A percentile compares a stretch with the other conserved stretches of the same genome.
Evolutionary conservation across 352 stramenopile species (phyloP).

Genomic region (Pythium myriotylum): DNA sequence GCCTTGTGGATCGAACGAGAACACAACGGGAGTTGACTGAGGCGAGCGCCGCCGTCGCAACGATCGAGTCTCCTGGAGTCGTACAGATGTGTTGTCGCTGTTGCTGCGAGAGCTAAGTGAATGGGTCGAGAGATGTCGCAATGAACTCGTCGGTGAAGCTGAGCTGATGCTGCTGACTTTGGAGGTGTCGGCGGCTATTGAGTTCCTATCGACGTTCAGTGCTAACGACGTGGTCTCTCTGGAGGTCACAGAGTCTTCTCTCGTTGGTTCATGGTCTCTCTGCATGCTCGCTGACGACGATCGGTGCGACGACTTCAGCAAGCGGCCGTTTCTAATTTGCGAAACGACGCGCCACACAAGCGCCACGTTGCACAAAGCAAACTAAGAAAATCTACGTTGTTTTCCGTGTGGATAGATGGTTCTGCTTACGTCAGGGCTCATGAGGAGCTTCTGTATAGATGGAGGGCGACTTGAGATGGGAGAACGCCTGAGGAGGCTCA

Average conservation of each 20-base stretch:
- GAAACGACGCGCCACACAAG: constrained; percentile 20
- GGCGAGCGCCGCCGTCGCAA: background rate
- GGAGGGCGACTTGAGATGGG: background rate
- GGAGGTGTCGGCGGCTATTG: background rate
- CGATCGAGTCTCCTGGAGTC: background rate
- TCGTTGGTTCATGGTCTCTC: background rate
- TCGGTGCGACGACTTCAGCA: no score
- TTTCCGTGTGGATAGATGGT: background rate
- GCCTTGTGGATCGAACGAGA: constrained; percentile 16
- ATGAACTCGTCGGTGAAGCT: constrained; percentile 30
- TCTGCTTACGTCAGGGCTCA: background rate
- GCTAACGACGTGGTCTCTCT: background rate
- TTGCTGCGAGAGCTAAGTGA: constrained; percentile 21
- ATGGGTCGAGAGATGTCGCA: constrained; percentile 21
- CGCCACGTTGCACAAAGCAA: background rate
- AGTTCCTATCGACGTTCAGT: background rate
- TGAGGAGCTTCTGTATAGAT: background rate
- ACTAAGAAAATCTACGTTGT: background rate
- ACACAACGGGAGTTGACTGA: constrained; percentile 8
- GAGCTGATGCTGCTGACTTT: constrained; percentile 27
- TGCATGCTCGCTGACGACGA: constrained; percentile 1
- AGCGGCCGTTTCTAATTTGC: background rate
- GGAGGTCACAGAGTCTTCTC: background rate
- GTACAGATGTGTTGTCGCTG: background rate
- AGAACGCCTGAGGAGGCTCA: background rate